Percentiles rank a stretch among this genome's conserved stretches.
phyloP scores from a whole-genome alignment of 2,329 filamentous ascomycete species.

The Colletotrichum agaves region DNA sequence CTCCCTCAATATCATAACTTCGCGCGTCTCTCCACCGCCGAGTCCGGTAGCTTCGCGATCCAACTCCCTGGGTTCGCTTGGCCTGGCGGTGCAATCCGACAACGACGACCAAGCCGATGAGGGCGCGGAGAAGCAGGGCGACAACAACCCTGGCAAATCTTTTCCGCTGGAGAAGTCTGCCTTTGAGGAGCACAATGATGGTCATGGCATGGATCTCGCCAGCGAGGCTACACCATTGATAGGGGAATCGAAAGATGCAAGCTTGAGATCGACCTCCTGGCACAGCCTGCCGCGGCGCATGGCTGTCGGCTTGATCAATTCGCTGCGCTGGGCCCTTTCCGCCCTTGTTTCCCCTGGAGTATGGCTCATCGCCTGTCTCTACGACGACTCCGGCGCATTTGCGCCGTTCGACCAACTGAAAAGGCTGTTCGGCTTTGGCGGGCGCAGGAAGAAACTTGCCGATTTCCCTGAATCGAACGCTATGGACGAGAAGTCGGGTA shows the following conservation, averaged over 20 bases:
- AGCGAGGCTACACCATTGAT: slow-evolving; percentile 78
- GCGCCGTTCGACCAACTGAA: slow-evolving; percentile 79
- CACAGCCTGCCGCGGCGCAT: slow-evolving; percentile 74
- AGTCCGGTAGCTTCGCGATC: slow-evolving; percentile 67
- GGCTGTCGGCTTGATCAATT: slow-evolving; percentile 76
- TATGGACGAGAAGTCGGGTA: slow-evolving; percentile 45
- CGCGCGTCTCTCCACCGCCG: slow-evolving; percentile 76
- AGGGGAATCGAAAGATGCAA: slow-evolving; percentile 39
- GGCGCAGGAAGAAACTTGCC: slow-evolving; percentile 60
- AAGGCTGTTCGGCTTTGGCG: slow-evolving; percentile 66
- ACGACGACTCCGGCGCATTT: slow-evolving; percentile 82
- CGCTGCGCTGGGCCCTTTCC: slow-evolving; percentile 81
- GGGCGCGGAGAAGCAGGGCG: slow-evolving; percentile 40
- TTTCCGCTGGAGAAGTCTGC: slow-evolving; percentile 38
- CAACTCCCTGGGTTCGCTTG: slow-evolving; percentile 68
- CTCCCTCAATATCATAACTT: slow-evolving; percentile 93
- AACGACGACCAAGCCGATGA: slow-evolving; percentile 50
- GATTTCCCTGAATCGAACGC: slow-evolving; percentile 44
- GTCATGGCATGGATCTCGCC: slow-evolving; percentile 44
- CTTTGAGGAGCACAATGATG: slow-evolving; percentile 24
- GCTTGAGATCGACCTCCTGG: slow-evolving; percentile 58
- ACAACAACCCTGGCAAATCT: slow-evolving; percentile 46
- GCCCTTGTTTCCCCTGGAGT: slow-evolving; percentile 83
- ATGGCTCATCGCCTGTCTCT: slow-evolving; percentile 85
- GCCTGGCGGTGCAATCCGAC: slow-evolving; percentile 57